phyloP scores from a whole-genome alignment of 345 rosid species.

The Schrenkiella parvula region DNA sequence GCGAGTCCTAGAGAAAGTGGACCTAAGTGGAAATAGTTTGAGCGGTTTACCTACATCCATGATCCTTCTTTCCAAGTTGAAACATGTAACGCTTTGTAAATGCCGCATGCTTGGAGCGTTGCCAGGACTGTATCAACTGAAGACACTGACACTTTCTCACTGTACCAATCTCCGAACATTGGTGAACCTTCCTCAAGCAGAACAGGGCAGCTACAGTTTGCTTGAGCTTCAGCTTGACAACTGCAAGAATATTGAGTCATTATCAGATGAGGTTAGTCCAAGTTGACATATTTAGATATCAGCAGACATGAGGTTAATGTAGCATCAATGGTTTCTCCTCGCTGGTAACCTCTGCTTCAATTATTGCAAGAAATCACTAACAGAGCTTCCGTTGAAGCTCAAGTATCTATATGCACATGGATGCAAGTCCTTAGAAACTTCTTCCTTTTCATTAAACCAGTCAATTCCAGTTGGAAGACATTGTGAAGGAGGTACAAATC shows the following conservation, averaged over 20 bases:
- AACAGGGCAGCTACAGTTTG: neutral
- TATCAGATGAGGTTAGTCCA: neutral
- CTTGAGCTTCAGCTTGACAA: slow-evolving; percentile 17
- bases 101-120: neutral
- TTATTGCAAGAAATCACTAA: neutral
- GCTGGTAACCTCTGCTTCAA: slow-evolving; percentile 1
- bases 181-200: neutral
- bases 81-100: neutral
- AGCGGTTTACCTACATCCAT: neutral
- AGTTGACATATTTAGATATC: slow-evolving; percentile 4
- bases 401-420: neutral
- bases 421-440: neutral
- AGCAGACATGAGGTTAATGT: neutral
- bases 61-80: neutral
- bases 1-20: slow-evolving; percentile 10
- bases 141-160: slow-evolving; percentile 13
- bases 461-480: neutral
- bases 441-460: neutral
- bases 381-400: slow-evolving; percentile 4
- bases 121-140: slow-evolving; percentile 6
- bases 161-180: slow-evolving; percentile 1
- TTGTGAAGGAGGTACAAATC: neutral
- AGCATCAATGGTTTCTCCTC: neutral
- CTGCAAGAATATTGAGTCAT: neutral
- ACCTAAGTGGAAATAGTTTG: slow-evolving; percentile 5